These are phyloP conservation scores for Magnolia officinalis DNA, from an alignment of 164 flowering plant species.

Conservation along the genomic window DNA sequence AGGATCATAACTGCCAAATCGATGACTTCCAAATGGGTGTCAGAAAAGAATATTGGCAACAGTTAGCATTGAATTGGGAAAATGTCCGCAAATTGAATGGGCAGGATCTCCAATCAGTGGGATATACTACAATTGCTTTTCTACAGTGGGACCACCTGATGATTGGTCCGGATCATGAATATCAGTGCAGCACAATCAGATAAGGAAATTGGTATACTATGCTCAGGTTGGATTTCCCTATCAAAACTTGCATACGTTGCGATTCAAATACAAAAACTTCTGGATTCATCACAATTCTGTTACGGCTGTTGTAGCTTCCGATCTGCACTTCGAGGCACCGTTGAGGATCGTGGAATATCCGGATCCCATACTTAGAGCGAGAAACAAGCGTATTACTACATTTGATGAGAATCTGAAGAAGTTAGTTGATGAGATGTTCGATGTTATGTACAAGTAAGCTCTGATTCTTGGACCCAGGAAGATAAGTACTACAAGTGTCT, in stretches of 20 bases:
- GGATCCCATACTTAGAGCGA: conserved; percentile 69
- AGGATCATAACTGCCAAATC: too few relatives aligned
- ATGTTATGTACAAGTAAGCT: conserved; percentile 89
- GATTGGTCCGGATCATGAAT: background rate
- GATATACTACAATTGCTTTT: too few relatives aligned
- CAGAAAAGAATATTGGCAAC: too few relatives aligned
- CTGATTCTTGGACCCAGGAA: background rate
- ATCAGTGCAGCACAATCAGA: background rate
- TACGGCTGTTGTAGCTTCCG: conserved; percentile 44
- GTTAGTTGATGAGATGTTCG: conserved; percentile 85
- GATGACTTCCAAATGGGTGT: too few relatives aligned
- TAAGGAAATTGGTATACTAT: background rate
- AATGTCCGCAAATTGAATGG: too few relatives aligned
- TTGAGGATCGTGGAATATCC: conserved; percentile 85
- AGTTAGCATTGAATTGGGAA: too few relatives aligned
- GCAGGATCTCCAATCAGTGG: too few relatives aligned
- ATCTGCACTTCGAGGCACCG: conserved; percentile 63
- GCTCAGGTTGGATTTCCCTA: background rate
- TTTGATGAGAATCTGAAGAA: conserved; percentile 82
- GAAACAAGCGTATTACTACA: conserved; percentile 60
- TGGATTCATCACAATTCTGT: conserved; percentile 1
- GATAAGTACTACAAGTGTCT: background rate
- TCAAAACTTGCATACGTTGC: background rate
- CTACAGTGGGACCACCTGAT: background rate
- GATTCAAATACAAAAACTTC: background rate